Percentiles rank a stretch among this genome's conserved stretches.
phyloP scores from a whole-genome alignment of 164 flowering plant species.

The Santalum album region DNA sequence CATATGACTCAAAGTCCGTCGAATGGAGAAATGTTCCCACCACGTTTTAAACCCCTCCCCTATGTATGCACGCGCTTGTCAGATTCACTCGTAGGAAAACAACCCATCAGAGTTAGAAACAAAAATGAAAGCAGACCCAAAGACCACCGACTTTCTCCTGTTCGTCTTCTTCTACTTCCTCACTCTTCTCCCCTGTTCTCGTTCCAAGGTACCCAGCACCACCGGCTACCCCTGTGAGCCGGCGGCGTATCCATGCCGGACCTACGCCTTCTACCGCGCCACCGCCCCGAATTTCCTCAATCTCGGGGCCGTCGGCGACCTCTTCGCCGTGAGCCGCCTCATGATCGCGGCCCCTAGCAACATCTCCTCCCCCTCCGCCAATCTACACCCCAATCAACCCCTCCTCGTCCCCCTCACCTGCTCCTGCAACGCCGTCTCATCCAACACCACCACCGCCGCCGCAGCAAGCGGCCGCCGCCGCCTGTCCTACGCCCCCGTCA shows the following conservation, averaged over 20 bases:
- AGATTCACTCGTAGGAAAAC: no score
- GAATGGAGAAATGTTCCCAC: no score
- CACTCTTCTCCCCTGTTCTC: constrained; percentile 2
- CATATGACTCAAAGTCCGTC: no score
- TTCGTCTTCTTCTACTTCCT: constrained; percentile 13
- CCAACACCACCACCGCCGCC: constrained; percentile 8
- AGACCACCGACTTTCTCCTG: background rate
- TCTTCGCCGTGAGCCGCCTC: constrained; percentile 59
- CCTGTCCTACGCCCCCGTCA: constrained; percentile 45
- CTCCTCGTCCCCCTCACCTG: constrained; percentile 73
- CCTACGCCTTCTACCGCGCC: constrained; percentile 60
- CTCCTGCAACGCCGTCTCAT: constrained; percentile 30
- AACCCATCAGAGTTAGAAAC: no score
- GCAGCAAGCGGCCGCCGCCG: no score
- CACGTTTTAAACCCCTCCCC: no score
- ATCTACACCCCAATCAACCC: constrained; percentile 43
- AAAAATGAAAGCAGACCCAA: no score
- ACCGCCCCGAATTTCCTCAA: constrained; percentile 43
- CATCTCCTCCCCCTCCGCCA: constrained; percentile 41
- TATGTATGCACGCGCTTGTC: no score
- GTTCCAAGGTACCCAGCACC: constrained; percentile 20
- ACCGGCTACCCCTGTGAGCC: constrained; percentile 33
- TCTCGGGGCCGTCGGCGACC: constrained; percentile 61
- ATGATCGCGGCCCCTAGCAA: constrained; percentile 64
- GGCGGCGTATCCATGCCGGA: constrained; percentile 40